These are phyloP conservation scores for Rhizophora apiculata DNA, from an alignment of 345 rosid species.

Conservation along the genomic window DNA sequence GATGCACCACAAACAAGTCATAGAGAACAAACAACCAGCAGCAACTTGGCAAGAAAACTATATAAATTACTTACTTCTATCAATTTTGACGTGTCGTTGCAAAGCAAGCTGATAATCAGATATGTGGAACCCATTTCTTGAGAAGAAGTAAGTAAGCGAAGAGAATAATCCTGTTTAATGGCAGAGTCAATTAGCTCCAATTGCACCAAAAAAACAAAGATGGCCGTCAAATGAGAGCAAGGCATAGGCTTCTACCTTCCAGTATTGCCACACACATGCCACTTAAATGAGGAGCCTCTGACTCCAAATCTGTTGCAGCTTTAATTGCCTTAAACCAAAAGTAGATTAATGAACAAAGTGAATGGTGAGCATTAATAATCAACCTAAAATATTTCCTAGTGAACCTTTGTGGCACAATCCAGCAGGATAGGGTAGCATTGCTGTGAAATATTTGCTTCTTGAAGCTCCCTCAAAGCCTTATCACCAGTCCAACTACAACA, in stretches of 20 bases:
- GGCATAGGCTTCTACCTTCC: constrained; percentile 52
- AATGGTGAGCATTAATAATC: not conserved
- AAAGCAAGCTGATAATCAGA: constrained; percentile 79
- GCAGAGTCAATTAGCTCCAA: constrained; percentile 17
- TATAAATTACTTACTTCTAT: constrained; percentile 43
- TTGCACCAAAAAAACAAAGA: not conserved
- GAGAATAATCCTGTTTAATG: constrained; percentile 69
- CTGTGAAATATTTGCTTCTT: constrained; percentile 77
- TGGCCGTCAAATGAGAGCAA: constrained; percentile 8
- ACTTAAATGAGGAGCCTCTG: constrained; percentile 66
- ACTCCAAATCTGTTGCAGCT: constrained; percentile 70
- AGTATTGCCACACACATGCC: constrained; percentile 70
- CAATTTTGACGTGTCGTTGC: constrained; percentile 59
- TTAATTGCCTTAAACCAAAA: constrained; percentile 65
- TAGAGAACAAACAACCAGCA: not conserved
- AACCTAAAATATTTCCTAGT: not conserved
- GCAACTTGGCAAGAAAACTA: constrained; percentile 2
- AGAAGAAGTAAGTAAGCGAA: constrained; percentile 86
- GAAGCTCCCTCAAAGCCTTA: constrained; percentile 75
- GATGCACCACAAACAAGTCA: too few species aligned
- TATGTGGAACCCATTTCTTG: constrained; percentile 67
- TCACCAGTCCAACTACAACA: constrained; percentile 86
- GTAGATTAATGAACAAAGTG: constrained; percentile 16
- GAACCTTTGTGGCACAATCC: constrained; percentile 80
- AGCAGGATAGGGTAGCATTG: constrained; percentile 83